Percentiles rank a stretch among this genome's conserved stretches.
phyloP scores from a whole-genome alignment of 1,284 basidiomycete species.

The Taiwanofungus camphoratus region DNA sequence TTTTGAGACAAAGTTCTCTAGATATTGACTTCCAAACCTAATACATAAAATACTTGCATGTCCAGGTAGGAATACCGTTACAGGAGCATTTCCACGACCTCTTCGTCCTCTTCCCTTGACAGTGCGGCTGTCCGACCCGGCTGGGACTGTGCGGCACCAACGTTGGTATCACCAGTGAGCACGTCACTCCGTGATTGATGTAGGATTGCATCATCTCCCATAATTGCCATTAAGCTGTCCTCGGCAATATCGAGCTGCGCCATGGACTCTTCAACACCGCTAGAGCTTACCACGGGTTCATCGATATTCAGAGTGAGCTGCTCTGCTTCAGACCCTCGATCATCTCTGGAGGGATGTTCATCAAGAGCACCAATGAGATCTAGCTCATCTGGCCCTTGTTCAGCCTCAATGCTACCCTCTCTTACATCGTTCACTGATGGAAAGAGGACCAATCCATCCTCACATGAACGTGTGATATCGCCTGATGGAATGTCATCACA shows the following conservation, averaged over 20 bases:
- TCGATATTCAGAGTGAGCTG: background rate
- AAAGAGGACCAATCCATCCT: constrained; percentile 18
- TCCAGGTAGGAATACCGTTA: background rate
- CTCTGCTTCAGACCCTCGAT: background rate
- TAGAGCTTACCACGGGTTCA: background rate
- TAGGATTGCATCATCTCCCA: background rate
- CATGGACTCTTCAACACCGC: background rate
- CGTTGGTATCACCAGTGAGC: too few relatives aligned
- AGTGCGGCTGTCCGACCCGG: constrained; percentile 7
- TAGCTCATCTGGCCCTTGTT: constrained; percentile 4
- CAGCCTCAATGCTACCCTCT: background rate
- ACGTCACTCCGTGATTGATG: too few relatives aligned
- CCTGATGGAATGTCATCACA: constrained; percentile 25
- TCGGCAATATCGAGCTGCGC: background rate
- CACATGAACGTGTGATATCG: constrained; percentile 22
- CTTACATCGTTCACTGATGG: constrained; percentile 8
- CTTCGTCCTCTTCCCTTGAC: background rate
- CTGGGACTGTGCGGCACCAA: background rate
- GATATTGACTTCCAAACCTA: background rate
- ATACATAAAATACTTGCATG: background rate
- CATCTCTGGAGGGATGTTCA: background rate
- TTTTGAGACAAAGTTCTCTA: too few relatives aligned
- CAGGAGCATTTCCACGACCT: constrained; percentile 4
- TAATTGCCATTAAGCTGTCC: background rate
- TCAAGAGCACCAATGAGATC: background rate